Evolutionary conservation across 352 stramenopile species (phyloP), one percentile per base, ranked within the genome.

Genomic region (Albugo candida): DNA sequence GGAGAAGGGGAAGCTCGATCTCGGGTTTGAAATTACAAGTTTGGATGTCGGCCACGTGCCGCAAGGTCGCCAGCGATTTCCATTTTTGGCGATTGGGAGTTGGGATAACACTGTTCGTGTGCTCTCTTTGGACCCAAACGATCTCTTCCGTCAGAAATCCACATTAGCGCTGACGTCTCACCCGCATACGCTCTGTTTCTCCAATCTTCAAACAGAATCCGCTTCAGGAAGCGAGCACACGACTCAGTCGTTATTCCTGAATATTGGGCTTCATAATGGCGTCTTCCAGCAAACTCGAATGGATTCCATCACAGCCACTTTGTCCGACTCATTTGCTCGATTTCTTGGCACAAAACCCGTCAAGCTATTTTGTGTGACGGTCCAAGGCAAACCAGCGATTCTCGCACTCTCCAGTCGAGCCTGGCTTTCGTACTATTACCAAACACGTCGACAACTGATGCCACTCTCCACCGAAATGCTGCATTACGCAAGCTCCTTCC

Each of bases 21-120:
- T 98, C 14, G 89, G 92, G 27, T 93, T 94, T 40, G 94, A 98
- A 68, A 92, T 99, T 5, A 95, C 77, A 48, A 98, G 89, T 42
- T 62, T 99, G n/a, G 94, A 98, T 53, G 76, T 99, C 19, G 94
- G 92, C 20, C 72, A 85, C 19, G 78, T 99, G n/a, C 88, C 86
- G 10, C 72, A 87, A 46, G 94, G 95, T 20, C 79, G 92, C 14
- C 83, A 94, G 40, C 84, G 89, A 4, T 95, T 93, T 57, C 74
- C 92, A 41, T 99, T 98, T 61, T 76, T 97, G 34, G 93, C 88
- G n/a, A 79, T 99, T 34, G 96, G 95, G 1, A 88, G 75, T 50
- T 93, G 78, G 75, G 80, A 93, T 54, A 88, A 86, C 61, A 86
- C 78, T 1, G 80, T 86, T 24, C 83, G 92, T 19, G 89, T 99